Evolutionary conservation across 2,329 filamentous ascomycete species (phyloP).

Genomic region (Pezizomycotina sp.): DNA sequence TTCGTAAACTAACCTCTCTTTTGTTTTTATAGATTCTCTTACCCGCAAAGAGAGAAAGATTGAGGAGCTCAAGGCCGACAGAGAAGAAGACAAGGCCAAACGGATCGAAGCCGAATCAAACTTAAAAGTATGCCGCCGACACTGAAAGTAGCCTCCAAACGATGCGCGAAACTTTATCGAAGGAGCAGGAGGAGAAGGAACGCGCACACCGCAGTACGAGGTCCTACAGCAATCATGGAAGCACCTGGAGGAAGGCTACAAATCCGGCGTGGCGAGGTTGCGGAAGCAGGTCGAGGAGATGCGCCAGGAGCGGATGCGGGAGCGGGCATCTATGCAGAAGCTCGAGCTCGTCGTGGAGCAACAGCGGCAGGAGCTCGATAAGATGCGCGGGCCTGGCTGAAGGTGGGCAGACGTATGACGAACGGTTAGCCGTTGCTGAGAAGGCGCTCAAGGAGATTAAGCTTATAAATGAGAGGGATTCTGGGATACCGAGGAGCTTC

Average conservation of each 20-base stretch:
- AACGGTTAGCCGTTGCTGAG: conserved; percentile 22
- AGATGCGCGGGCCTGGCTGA: conserved; percentile 23
- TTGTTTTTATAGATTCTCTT: conserved; percentile 17
- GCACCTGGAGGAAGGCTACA: conserved; percentile 23
- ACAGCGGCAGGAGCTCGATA: conserved; percentile 25
- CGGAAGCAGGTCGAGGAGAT: conserved; percentile 23
- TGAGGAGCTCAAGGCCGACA: conserved; percentile 24
- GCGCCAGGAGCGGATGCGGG: conserved; percentile 21
- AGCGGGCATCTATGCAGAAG: conserved; percentile 21
- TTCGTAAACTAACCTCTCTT: too few species aligned
- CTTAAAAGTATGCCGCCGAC: conserved; percentile 21
- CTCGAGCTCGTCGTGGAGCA: conserved; percentile 25
- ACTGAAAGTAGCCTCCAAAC: conserved; percentile 20
- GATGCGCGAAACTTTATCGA: too few species aligned
- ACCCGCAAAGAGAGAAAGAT: conserved; percentile 25
- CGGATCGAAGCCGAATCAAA: conserved; percentile 23
- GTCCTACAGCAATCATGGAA: conserved; percentile 24
- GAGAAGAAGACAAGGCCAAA: conserved; percentile 22
- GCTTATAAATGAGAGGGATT: conserved; percentile 11
- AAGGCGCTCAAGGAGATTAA: conserved; percentile 22
- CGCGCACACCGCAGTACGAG: conserved; percentile 24
- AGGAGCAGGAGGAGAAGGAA: conserved; percentile 13
- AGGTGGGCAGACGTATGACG: conserved; percentile 23
- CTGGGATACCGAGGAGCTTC: conserved; percentile 14
- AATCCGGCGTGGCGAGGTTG: conserved; percentile 22